Evolutionary conservation across 2,329 filamentous ascomycete species (phyloP).

Genomic region (Parafenestella ontariensis): DNA sequence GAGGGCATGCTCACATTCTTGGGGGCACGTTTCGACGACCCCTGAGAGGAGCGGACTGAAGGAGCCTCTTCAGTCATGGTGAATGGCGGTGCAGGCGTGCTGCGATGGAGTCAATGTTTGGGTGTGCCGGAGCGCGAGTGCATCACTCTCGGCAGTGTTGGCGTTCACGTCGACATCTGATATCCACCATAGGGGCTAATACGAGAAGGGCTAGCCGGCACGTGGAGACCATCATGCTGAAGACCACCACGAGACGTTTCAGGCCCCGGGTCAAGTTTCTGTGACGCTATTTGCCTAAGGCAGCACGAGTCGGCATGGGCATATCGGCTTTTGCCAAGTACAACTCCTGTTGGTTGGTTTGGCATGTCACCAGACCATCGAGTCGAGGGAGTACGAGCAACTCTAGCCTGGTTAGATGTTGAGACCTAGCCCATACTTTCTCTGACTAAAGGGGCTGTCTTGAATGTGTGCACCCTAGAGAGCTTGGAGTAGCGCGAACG

Average conservation of each 20-base stretch:
- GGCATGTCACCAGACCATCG: background rate
- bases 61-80: conserved; percentile 36
- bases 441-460: background rate
- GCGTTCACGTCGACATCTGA: conserved; percentile 20
- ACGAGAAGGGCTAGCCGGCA: conserved; percentile 20
- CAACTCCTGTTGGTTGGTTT: background rate
- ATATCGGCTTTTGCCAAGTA: background rate
- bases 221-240: conserved; percentile 7
- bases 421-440: too few species aligned
- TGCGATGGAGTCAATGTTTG: conserved; percentile 19
- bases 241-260: background rate
- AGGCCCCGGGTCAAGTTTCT: background rate
- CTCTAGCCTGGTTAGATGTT: too few species aligned
- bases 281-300: background rate
- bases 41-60: conserved; percentile 41
- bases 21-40: conserved; percentile 56
- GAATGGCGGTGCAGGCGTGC: conserved; percentile 21
- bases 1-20: conserved; percentile 44
- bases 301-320: background rate
- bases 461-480: background rate
- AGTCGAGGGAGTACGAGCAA: background rate
- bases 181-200: conserved; percentile 13
- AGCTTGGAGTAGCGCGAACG: background rate
- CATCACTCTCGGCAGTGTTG: conserved; percentile 24
- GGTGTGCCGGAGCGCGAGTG: conserved; percentile 17